Percentiles rank a stretch among this genome's conserved stretches.
These are phyloP conservation scores for Ceratobasidium sp. DNA, from an alignment of 1,284 basidiomycete genomes.

Conservation along the genomic window DNA sequence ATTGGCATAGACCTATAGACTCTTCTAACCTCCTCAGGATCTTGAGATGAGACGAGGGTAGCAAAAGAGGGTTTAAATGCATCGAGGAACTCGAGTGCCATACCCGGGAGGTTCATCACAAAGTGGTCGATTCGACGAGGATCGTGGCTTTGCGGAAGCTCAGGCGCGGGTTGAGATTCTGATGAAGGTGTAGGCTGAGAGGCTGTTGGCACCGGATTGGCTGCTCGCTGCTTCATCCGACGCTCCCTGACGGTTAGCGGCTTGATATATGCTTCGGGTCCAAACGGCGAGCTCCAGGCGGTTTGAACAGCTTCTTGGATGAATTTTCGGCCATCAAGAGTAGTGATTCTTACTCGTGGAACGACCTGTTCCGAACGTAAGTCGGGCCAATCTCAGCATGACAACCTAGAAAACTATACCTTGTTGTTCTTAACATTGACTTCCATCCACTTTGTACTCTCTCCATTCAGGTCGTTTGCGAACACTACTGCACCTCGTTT, in stretches of 20 bases:
- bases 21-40: conserved; percentile 56
- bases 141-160: conserved; percentile 25
- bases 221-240: conserved; percentile 33
- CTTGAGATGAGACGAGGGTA: conserved; percentile 60
- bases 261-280: conserved; percentile 49
- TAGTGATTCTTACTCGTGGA: conserved; percentile 82
- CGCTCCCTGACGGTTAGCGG: conserved; percentile 25
- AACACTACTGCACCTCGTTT: conserved; percentile 90
- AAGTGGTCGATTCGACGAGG: conserved; percentile 81
- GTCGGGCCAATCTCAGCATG: background rate
- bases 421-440: conserved; percentile 81
- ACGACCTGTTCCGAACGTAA: conserved; percentile 27
- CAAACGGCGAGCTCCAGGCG: conserved; percentile 74
- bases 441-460: conserved; percentile 82
- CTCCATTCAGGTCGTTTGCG: conserved; percentile 96
- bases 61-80: conserved; percentile 83
- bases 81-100: conserved; percentile 90
- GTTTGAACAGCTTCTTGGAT: conserved; percentile 72
- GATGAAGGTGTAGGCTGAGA: background rate
- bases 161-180: conserved; percentile 18
- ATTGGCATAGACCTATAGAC: conserved; percentile 72
- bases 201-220: background rate
- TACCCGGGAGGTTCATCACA: conserved; percentile 97
- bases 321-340: conserved; percentile 87
- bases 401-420: conserved; percentile 60